Percentiles rank a stretch among this genome's conserved stretches.
Evolutionary conservation across 2,329 filamentous ascomycete genomes (phyloP).

Genomic region (Colletotrichum camelliae): DNA sequence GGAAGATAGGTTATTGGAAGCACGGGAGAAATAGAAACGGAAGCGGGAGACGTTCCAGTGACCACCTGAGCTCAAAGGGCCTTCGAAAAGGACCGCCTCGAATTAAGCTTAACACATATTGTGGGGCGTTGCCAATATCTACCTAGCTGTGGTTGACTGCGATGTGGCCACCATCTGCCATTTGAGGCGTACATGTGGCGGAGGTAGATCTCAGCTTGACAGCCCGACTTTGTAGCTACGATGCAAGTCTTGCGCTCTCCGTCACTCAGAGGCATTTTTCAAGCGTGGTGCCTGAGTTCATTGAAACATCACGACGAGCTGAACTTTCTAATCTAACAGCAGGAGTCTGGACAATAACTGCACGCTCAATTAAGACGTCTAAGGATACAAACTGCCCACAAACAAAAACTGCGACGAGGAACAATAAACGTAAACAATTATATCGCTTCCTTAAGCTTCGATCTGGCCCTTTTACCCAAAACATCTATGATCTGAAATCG

Average conservation of each 20-base stretch:
- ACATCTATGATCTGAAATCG: too few species aligned
- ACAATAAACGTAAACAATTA: background rate
- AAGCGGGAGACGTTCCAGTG: background rate
- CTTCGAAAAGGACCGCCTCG: background rate
- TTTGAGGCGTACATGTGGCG: background rate
- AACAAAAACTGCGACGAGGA: background rate
- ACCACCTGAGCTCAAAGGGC: background rate
- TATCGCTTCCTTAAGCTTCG: background rate
- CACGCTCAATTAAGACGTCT: background rate
- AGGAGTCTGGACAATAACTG: background rate
- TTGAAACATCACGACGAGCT: too few species aligned
- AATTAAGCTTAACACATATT: background rate
- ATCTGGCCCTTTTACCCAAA: background rate
- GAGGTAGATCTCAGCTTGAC: background rate
- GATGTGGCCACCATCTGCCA: background rate
- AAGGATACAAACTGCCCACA: background rate
- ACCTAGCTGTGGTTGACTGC: background rate
- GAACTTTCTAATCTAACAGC: too few species aligned
- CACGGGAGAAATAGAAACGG: background rate
- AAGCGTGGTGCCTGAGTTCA: too few species aligned
- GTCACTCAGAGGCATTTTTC: background rate
- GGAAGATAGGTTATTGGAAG: background rate
- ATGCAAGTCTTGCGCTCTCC: accelerated
- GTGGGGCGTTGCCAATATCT: background rate
- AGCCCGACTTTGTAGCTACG: background rate